phyloP scores from a whole-genome alignment of 1,139 yeast species.

The Candida pseudoviswanathii region DNA sequence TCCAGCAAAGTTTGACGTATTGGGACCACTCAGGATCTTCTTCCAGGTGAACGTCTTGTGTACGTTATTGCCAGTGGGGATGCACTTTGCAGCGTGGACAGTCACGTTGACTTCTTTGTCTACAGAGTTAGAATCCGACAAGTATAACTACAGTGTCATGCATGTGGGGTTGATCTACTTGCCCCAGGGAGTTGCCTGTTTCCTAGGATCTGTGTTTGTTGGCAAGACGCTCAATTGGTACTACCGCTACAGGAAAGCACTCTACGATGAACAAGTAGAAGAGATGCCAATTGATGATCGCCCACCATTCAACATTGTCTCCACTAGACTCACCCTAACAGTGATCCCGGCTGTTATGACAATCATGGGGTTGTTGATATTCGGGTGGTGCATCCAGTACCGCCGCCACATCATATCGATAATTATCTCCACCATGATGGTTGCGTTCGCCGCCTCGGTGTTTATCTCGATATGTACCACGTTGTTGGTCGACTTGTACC shows the following conservation, averaged over 20 bases:
- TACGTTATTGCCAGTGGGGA: constrained; percentile 33
- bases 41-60: constrained; percentile 25
- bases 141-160: constrained; percentile 35
- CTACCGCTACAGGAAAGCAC: constrained; percentile 22
- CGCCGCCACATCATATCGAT: constrained; percentile 29
- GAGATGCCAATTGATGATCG: constrained; percentile 17
- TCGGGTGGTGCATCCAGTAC: constrained; percentile 44
- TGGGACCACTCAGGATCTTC: constrained; percentile 34
- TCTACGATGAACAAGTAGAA: constrained; percentile 21
- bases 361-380: constrained; percentile 33
- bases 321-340: constrained; percentile 30
- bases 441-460: constrained; percentile 31
- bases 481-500: constrained; percentile 39
- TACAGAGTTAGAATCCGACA: constrained; percentile 29
- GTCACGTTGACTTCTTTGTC: constrained; percentile 37
- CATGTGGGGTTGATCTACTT: constrained; percentile 41
- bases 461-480: constrained; percentile 35
- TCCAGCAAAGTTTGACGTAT: constrained; percentile 22
- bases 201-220: constrained; percentile 31
- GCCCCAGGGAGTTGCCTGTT: constrained; percentile 40
- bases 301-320: constrained; percentile 32
- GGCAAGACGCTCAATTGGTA: constrained; percentile 34
- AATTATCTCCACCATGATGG: constrained; percentile 32
- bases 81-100: constrained; percentile 43
- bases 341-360: constrained; percentile 26